These are phyloP conservation scores for Magnaporthiopsis incrustans DNA, from an alignment of 2,329 filamentous ascomycete species.

Conservation along the genomic window DNA sequence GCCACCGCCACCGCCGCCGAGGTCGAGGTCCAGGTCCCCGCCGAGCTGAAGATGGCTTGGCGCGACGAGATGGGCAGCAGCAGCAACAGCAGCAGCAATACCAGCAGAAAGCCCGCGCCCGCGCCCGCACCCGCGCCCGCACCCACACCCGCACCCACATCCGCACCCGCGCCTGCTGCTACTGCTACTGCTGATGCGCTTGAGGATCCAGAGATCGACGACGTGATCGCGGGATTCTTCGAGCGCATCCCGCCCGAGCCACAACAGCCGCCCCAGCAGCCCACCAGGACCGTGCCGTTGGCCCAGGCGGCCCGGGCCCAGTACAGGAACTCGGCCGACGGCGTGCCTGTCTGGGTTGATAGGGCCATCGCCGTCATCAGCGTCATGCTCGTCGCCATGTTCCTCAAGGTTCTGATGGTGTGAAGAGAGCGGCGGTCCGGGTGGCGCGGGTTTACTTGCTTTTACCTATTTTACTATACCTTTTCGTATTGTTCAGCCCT, in stretches of 20 bases:
- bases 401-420: constrained; percentile 37
- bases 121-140: too few relatives aligned
- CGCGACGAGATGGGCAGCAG: constrained; percentile 56
- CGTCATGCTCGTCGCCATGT: constrained; percentile 60
- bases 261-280: constrained; percentile 18
- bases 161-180: constrained; percentile 6
- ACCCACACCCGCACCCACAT: constrained; percentile 6
- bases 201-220: constrained; percentile 33
- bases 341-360: constrained; percentile 69
- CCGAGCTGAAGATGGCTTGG: constrained; percentile 59
- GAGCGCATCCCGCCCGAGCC: constrained; percentile 25
- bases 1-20: constrained; percentile 25
- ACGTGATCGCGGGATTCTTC: constrained; percentile 51
- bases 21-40: constrained; percentile 41
- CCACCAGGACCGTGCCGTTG: constrained; percentile 23
- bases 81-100: too few relatives aligned
- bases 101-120: too few relatives aligned
- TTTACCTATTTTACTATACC: too few relatives aligned
- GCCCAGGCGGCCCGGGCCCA: constrained; percentile 10
- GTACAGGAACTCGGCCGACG: constrained; percentile 29
- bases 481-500: not conserved
- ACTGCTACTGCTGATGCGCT: constrained; percentile 6
- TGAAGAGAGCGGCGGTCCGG: not conserved
- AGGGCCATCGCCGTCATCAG: constrained; percentile 68
- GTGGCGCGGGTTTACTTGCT: too few relatives aligned